Evolutionary conservation across 805 yeast genomes (phyloP).

Genomic region (Jamesozyma hellenica): DNA sequence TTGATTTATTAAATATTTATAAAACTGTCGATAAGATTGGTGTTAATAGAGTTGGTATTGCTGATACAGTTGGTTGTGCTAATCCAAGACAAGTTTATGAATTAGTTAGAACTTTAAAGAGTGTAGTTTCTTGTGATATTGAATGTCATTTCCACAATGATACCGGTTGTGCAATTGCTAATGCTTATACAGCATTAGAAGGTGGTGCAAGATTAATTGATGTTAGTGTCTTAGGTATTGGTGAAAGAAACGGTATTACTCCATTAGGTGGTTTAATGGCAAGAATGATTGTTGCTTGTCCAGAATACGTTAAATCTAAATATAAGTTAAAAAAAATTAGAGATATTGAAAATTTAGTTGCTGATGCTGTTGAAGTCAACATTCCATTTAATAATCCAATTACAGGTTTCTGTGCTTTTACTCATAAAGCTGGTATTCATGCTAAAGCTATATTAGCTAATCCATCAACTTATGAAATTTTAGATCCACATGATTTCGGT

Average conservation of each 20-base stretch:
- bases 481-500: constrained; percentile 92
- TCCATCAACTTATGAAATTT: constrained; percentile 94
- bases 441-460: constrained; percentile 97
- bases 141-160: constrained; percentile 99
- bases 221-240: constrained; percentile 95
- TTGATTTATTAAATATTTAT: constrained; percentile 88
- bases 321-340: constrained; percentile 92
- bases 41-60: constrained; percentile 97
- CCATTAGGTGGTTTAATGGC: constrained; percentile 98
- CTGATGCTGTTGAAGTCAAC: constrained; percentile 94
- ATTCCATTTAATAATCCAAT: constrained; percentile 97
- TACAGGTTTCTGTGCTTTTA: constrained; percentile 98
- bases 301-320: constrained; percentile 89
- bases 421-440: constrained; percentile 98
- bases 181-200: constrained; percentile 95
- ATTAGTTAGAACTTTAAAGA: constrained; percentile 82
- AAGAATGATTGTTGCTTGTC: constrained; percentile 95
- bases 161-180: constrained; percentile 98
- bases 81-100: constrained; percentile 98
- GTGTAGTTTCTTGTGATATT: constrained; percentile 91
- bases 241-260: constrained; percentile 97
- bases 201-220: constrained; percentile 95
- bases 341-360: constrained; percentile 90
- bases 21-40: constrained; percentile 95
- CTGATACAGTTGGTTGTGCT: constrained; percentile 98